Conservation (phyloP, 768 basidiomycete species). For the Panaeolus cyanescens region DNA sequence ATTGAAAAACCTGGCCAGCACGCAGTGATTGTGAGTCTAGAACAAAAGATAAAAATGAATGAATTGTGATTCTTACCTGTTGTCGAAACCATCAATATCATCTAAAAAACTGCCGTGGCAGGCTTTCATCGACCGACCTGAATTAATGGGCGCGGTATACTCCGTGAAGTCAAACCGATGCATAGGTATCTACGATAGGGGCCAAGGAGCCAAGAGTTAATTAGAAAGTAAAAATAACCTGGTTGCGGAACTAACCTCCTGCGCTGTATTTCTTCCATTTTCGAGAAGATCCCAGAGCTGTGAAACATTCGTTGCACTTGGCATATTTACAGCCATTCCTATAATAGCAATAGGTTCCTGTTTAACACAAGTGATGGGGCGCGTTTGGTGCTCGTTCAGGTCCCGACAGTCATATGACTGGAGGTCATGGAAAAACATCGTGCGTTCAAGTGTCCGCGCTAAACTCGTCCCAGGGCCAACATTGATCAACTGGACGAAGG, state of each 20-base stretch:
- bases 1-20: constrained; percentile 54
- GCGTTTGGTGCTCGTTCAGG: background rate
- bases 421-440: constrained; percentile 22
- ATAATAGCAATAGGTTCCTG: constrained; percentile 63
- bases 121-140: constrained; percentile 48
- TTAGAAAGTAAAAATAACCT: background rate
- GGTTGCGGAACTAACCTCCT: constrained; percentile 43
- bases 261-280: constrained; percentile 54
- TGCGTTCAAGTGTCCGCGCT: constrained; percentile 38
- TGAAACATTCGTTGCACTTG: constrained; percentile 49
- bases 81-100: constrained; percentile 61
- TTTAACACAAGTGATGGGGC: constrained; percentile 4
- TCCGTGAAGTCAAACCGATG: constrained; percentile 53
- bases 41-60: background rate
- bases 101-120: constrained; percentile 66
- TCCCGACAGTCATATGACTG: constrained; percentile 27
- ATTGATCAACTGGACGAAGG: constrained; percentile 42
- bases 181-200: constrained; percentile 53
- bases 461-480: constrained; percentile 46
- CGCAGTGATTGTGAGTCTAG: background rate
- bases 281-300: constrained; percentile 64
- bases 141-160: constrained; percentile 31
- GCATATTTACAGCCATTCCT: constrained; percentile 67
- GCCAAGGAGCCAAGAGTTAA: constrained; percentile 4
- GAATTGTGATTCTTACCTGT: constrained; percentile 34